These are phyloP conservation scores for Lyophyllum semitale DNA, from an alignment of 768 basidiomycete species.

Conservation along the genomic window DNA sequence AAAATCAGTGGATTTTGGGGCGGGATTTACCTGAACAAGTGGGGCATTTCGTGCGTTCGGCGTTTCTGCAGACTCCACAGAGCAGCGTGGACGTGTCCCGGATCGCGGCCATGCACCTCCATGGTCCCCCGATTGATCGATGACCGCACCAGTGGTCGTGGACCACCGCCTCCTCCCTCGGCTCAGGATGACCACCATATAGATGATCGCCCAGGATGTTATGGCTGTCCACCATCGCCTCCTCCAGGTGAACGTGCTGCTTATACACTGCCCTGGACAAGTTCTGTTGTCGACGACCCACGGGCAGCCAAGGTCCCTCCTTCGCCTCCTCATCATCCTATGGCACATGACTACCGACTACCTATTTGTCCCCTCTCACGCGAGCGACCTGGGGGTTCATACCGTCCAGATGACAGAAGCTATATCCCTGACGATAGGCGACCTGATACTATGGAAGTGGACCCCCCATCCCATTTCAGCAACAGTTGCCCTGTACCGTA, in stretches of 20 bases:
- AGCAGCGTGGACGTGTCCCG: constrained; percentile 19
- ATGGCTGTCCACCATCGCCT: constrained; percentile 13
- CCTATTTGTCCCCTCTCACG: constrained; percentile 27
- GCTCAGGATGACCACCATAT: constrained; percentile 21
- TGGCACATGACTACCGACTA: constrained; percentile 27
- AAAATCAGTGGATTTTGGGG: no score
- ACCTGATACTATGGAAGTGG: constrained; percentile 34
- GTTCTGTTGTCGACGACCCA: constrained; percentile 33
- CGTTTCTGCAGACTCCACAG: constrained; percentile 18
- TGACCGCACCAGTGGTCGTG: constrained; percentile 6
- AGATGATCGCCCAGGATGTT: constrained; percentile 24
- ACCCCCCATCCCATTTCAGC: constrained; percentile 32
- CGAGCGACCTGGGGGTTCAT: constrained; percentile 29
- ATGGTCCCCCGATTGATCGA: constrained; percentile 15
- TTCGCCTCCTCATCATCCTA: constrained; percentile 29
- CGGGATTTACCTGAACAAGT: no score
- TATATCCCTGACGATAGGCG: constrained; percentile 36
- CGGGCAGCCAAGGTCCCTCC: constrained; percentile 25
- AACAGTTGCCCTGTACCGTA: constrained; percentile 28
- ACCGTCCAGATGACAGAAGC: constrained; percentile 41
- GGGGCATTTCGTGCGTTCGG: no score
- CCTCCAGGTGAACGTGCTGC: constrained; percentile 15
- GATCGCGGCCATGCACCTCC: constrained; percentile 18
- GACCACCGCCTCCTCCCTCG: constrained; percentile 1
- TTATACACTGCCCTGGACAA: constrained; percentile 17